phyloP scores from a whole-genome alignment of 129 eudicot genomes.

The Scalesia atractyloides region DNA sequence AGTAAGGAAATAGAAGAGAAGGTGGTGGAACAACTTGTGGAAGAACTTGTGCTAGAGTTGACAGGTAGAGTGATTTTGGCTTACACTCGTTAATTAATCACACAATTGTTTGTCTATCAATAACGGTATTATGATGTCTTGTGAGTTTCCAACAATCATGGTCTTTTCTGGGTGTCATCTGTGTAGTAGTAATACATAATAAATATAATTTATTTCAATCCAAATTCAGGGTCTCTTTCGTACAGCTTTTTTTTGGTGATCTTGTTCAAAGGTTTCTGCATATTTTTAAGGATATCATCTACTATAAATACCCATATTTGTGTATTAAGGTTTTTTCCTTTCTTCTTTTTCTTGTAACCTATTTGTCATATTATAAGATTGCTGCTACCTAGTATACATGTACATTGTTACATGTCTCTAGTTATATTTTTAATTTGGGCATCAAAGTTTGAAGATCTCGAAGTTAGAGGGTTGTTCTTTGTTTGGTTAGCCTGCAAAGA shows the following conservation, averaged over 20 bases:
- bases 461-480: neutral
- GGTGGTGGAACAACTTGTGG: constrained; percentile 73
- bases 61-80: constrained; percentile 38
- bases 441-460: neutral
- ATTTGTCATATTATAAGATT: neutral
- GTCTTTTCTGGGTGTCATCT: constrained; percentile 28
- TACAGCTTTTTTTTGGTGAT: constrained; percentile 18
- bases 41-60: constrained; percentile 63
- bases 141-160: constrained; percentile 35
- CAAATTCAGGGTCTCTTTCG: constrained; percentile 19
- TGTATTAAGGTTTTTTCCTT: constrained; percentile 1
- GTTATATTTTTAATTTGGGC: neutral
- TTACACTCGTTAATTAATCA: constrained; percentile 21
- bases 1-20: constrained; percentile 68
- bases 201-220: constrained; percentile 15
- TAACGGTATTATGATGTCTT: constrained; percentile 26
- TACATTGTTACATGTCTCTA: constrained; percentile 7
- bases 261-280: constrained; percentile 15
- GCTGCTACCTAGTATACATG: neutral
- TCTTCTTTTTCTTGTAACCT: neutral
- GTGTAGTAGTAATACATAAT: constrained; percentile 33
- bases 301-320: neutral
- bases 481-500: neutral
- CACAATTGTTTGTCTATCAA: constrained; percentile 38
- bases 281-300: neutral